These are phyloP conservation scores for Camellia granthamiana DNA, from an alignment of 148 eudicot species.

Conservation along the genomic window DNA sequence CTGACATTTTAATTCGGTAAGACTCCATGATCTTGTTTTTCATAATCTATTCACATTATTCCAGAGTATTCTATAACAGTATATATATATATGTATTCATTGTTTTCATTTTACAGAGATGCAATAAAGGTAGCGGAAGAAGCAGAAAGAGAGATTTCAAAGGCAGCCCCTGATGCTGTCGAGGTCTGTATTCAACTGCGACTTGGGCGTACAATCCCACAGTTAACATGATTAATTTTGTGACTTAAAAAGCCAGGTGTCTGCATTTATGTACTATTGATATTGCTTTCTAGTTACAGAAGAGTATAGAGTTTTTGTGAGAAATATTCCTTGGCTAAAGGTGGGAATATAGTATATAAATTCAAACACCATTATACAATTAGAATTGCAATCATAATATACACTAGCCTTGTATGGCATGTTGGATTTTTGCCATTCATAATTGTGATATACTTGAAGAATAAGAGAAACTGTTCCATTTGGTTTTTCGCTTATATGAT, in stretches of 20 bases:
- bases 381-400: neutral
- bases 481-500: neutral
- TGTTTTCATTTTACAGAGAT: slow-evolving; percentile 40
- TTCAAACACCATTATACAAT: too few relatives aligned
- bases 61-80: neutral
- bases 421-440: neutral
- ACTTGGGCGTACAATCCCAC: slow-evolving; percentile 22
- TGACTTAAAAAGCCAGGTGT: neutral
- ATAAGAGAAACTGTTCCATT: neutral
- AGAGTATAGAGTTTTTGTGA: too few relatives aligned
- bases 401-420: neutral
- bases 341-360: neutral
- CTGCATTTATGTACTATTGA: neutral
- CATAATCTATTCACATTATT: neutral
- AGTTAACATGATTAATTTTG: neutral
- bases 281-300: neutral
- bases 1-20: slow-evolving; percentile 61
- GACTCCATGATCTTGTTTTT: neutral
- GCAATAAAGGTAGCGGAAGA: slow-evolving; percentile 70
- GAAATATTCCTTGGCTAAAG: neutral
- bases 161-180: slow-evolving; percentile 35
- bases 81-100: too few relatives aligned
- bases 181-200: slow-evolving; percentile 66
- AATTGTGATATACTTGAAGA: neutral
- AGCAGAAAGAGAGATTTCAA: slow-evolving; percentile 55